A percentile compares a stretch with the other conserved stretches of the same genome.
These are phyloP conservation scores for Dryas integrifolia DNA, from an alignment of 331 rosid species.

Conservation along the genomic window DNA sequence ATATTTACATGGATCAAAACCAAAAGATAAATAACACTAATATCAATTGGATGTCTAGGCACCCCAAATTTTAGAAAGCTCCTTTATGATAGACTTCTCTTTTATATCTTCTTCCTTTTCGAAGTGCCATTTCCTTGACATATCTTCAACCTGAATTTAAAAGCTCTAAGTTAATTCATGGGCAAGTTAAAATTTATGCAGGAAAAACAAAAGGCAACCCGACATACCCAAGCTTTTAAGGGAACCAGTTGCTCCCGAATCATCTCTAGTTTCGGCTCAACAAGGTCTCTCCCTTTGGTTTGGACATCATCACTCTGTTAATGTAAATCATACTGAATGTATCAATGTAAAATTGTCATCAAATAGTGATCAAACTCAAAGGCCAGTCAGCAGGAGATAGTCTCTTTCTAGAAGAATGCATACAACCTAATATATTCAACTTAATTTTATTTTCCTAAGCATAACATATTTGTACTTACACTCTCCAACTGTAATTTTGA, in stretches of 20 bases:
- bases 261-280: slow-evolving; percentile 58
- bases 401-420: too few species aligned
- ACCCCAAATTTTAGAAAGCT: slow-evolving; percentile 54
- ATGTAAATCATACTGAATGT: slow-evolving; percentile 18
- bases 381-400: too few species aligned
- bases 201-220: not conserved
- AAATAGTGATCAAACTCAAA: not conserved
- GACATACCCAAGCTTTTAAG: slow-evolving; percentile 61
- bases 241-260: slow-evolving; percentile 56
- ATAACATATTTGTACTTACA: slow-evolving; percentile 44
- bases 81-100: slow-evolving; percentile 62
- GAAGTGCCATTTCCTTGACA: slow-evolving; percentile 67
- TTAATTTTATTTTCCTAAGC: not conserved
- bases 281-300: slow-evolving; percentile 54
- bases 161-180: slow-evolving; percentile 26
- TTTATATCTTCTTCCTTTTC: slow-evolving; percentile 52
- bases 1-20: not conserved
- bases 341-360: slow-evolving; percentile 18
- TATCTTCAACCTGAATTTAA: slow-evolving; percentile 55
- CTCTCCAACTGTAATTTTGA: slow-evolving; percentile 65
- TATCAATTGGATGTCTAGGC: slow-evolving; percentile 49
- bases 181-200: slow-evolving; percentile 12
- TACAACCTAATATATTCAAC: too few species aligned
- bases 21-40: not conserved
- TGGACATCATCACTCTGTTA: slow-evolving; percentile 59